These are phyloP conservation scores for Aaosphaeria arxii DNA, from an alignment of 2,329 filamentous ascomycete genomes.

Conservation along the genomic window DNA sequence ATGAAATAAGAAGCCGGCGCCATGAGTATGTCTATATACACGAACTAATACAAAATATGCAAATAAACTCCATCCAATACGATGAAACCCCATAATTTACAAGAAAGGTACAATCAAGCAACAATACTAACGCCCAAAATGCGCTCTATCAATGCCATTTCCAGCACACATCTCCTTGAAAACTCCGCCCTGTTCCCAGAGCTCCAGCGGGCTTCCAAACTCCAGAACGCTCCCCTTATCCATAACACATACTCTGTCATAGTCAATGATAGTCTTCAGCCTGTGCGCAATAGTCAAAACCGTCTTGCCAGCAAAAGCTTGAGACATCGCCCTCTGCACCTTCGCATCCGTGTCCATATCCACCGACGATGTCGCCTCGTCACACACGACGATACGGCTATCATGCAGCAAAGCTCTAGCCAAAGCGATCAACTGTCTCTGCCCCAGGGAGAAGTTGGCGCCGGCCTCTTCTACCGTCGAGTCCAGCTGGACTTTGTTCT, in stretches of 20 bases:
- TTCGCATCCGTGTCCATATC: conserved; percentile 94
- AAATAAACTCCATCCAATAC: no score
- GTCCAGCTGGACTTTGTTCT: not conserved
- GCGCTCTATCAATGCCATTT: not conserved
- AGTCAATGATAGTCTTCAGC: conserved; percentile 81
- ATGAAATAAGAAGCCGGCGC: no score
- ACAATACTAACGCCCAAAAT: not conserved
- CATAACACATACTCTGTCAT: conserved; percentile 93
- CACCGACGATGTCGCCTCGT: conserved; percentile 86
- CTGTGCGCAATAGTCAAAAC: conserved; percentile 87
- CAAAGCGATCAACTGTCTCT: conserved; percentile 88
- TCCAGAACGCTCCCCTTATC: conserved; percentile 80
- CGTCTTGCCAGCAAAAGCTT: conserved; percentile 77
- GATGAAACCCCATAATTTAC: no score
- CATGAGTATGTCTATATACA: no score
- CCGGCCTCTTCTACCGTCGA: not conserved
- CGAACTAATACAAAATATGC: no score
- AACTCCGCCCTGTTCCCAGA: conserved; percentile 69
- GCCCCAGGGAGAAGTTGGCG: conserved; percentile 88
- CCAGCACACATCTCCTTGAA: conserved; percentile 73
- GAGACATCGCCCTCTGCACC: conserved; percentile 83
- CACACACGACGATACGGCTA: conserved; percentile 85
- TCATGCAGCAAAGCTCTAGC: conserved; percentile 80
- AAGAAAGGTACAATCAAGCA: no score
- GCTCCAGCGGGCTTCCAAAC: conserved; percentile 66